Base-by-base conservation (phyloP, 805 yeast species). In the Candida nemodendra region DNA sequence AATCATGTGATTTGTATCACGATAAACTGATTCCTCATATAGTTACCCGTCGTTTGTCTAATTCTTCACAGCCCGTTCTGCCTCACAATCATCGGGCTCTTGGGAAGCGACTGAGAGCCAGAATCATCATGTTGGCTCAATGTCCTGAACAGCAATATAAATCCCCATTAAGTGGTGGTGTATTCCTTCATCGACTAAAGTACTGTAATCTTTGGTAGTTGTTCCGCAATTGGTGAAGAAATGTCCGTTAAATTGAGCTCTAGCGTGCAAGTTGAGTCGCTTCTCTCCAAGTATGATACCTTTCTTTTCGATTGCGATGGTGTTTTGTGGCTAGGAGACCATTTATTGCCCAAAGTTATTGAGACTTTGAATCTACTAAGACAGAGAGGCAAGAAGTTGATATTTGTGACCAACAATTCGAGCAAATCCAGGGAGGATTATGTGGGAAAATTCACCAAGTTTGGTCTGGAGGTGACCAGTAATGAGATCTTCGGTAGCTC, bases 231-330 rank as follows among this genome's bases (percentile, higher is more conserved):
- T n/a, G n/a, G n/a, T n/a, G n/a, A n/a, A n/a, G n/a, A n/a, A 27
- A 71, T 71, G 72, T 71, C 86, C 7, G 50, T 54, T 1, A 79
- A 83, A 51, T 59, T 84, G 30, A 61, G 64, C 13, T 54, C 64
- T 15, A 68, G 65, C 38, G 68, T 66, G 15, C 74, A 74, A 23
- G 84, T 76, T 4, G 63, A 73, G 36, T 54, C 64, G 6, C 65
- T 93, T 32, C 63, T 93, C 8, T 75, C 72, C 47, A 57, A 70
- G 36, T 84, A 83, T 59, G 96, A 89, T 57, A 88, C 86, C 42
- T 91, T 90, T 53, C 67, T 93, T 49, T 93, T 93, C 59, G 99
- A 93, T 56, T 93, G 99, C 66, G 99, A 93, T 59, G 99, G 99
- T 22, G 99, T 93, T 4, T 69, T 93, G 42, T 93, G 99, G 99